phyloP scores from a whole-genome alignment of 2,329 filamentous ascomycete species.

The Cladophialophora immunda region DNA sequence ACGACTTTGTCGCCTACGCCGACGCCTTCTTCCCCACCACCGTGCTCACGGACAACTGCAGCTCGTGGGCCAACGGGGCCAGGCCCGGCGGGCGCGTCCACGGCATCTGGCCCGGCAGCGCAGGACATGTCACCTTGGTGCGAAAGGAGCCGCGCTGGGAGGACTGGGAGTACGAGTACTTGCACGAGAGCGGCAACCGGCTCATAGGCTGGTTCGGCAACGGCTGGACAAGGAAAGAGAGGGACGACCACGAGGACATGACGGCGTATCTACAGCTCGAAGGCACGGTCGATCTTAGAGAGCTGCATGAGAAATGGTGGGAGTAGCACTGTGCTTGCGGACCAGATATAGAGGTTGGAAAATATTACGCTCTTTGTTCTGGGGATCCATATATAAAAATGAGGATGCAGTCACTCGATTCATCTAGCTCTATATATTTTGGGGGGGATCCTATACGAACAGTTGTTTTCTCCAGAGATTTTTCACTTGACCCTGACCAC shows the following conservation, averaged over 20 bases:
- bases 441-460: neutral
- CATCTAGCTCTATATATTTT: slow-evolving; percentile 1
- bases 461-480: neutral
- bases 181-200: slow-evolving; percentile 27
- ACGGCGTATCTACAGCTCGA: slow-evolving; percentile 32
- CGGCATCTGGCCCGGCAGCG: slow-evolving; percentile 38
- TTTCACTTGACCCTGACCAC: slow-evolving; percentile 58
- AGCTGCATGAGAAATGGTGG: slow-evolving; percentile 38
- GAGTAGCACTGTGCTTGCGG: slow-evolving; percentile 2
- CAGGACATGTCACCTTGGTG: slow-evolving; percentile 34
- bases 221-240: slow-evolving; percentile 35
- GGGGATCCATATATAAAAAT: too few species aligned
- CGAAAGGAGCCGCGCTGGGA: slow-evolving; percentile 37
- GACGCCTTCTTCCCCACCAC: slow-evolving; percentile 65
- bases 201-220: slow-evolving; percentile 35
- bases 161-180: slow-evolving; percentile 37
- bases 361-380: too few species aligned
- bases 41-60: slow-evolving; percentile 47
- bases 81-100: slow-evolving; percentile 32
- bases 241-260: slow-evolving; percentile 31
- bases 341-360: neutral
- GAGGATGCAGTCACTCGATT: neutral
- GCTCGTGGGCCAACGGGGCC: slow-evolving; percentile 37
- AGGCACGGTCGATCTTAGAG: slow-evolving; percentile 30
- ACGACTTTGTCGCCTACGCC: slow-evolving; percentile 70